These are phyloP conservation scores for Fomitopsis schrenkii DNA, from an alignment of 1,284 basidiomycete species.

Conservation along the genomic window DNA sequence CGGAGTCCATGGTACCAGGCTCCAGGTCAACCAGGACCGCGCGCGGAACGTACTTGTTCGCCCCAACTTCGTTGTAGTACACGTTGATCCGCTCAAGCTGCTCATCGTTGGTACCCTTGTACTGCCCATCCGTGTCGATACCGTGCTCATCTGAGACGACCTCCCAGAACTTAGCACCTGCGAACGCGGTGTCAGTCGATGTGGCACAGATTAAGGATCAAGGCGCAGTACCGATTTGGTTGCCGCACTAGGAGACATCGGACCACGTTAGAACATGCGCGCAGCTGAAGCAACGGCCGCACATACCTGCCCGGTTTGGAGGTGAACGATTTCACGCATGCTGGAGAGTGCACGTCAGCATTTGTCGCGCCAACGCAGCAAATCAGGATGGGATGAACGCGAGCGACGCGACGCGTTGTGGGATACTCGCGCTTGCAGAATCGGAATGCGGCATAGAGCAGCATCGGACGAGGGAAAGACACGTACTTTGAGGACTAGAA, in stretches of 20 bases:
- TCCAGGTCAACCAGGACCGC: slow-evolving; percentile 94
- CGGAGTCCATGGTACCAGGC: slow-evolving; percentile 96
- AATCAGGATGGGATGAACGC: slow-evolving; percentile 3
- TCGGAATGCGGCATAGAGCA: neutral
- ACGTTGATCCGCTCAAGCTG: slow-evolving; percentile 98
- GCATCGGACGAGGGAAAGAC: neutral
- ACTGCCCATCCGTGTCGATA: slow-evolving; percentile 88
- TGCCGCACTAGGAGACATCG: slow-evolving; percentile 72
- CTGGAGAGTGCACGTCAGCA: slow-evolving; percentile 40
- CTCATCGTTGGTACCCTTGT: slow-evolving; percentile 92
- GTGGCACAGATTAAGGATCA: slow-evolving; percentile 5
- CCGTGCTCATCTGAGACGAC: slow-evolving; percentile 98
- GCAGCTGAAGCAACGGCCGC: slow-evolving; percentile 14
- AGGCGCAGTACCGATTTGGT: slow-evolving; percentile 80
- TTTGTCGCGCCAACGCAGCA: slow-evolving; percentile 6
- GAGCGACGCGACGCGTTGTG: slow-evolving; percentile 1
- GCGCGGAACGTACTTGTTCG: slow-evolving; percentile 95
- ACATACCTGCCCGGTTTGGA: slow-evolving; percentile 90
- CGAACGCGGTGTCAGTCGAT: slow-evolving; percentile 4
- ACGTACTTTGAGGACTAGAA: slow-evolving; percentile 25
- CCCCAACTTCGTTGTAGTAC: slow-evolving; percentile 90
- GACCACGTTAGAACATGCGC: slow-evolving; percentile 7
- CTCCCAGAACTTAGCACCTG: slow-evolving; percentile 98
- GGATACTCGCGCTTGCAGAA: neutral
- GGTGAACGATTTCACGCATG: slow-evolving; percentile 97